phyloP scores from a whole-genome alignment of 106 monocot species.

The Allium sativum region DNA sequence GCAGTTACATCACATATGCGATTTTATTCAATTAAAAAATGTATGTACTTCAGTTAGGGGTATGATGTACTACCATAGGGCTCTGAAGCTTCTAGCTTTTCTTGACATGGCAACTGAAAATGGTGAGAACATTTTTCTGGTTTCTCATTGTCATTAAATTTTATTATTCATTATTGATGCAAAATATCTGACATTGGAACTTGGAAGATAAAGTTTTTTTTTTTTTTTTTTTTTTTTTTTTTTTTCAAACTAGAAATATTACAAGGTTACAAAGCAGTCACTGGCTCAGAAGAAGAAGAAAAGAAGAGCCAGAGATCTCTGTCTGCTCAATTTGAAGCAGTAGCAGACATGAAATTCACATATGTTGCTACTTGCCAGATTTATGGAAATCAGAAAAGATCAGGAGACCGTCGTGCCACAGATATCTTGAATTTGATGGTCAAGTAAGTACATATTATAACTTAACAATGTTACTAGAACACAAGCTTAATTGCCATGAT shows the following conservation, averaged over 20 bases:
- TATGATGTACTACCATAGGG: slow-evolving; percentile 98
- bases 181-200: too few species aligned
- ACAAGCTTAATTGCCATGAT: too few species aligned
- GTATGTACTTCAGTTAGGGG: slow-evolving; percentile 69
- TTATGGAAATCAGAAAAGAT: slow-evolving; percentile 91
- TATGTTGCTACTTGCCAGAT: slow-evolving; percentile 96
- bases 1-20: background rate
- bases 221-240: background rate
- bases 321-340: slow-evolving; percentile 83
- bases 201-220: too few species aligned
- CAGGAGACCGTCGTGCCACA: slow-evolving; percentile 93
- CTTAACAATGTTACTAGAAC: too few species aligned
- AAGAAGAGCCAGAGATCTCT: slow-evolving; percentile 88
- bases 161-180: background rate
- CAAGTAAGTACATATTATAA: slow-evolving; percentile 45
- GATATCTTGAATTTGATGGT: slow-evolving; percentile 99
- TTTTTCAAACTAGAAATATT: slow-evolving; percentile 53
- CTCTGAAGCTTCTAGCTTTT: slow-evolving; percentile 93
- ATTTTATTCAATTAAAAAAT: background rate
- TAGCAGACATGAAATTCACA: slow-evolving; percentile 98
- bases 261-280: slow-evolving; percentile 94
- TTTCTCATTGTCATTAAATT: background rate
- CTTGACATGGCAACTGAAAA: slow-evolving; percentile 98
- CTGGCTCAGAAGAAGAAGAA: slow-evolving; percentile 72
- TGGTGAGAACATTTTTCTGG: slow-evolving; percentile 26